phyloP scores from a whole-genome alignment of 495 filamentous ascomycete genomes.

The Staphylotrichum tortipilum region DNA sequence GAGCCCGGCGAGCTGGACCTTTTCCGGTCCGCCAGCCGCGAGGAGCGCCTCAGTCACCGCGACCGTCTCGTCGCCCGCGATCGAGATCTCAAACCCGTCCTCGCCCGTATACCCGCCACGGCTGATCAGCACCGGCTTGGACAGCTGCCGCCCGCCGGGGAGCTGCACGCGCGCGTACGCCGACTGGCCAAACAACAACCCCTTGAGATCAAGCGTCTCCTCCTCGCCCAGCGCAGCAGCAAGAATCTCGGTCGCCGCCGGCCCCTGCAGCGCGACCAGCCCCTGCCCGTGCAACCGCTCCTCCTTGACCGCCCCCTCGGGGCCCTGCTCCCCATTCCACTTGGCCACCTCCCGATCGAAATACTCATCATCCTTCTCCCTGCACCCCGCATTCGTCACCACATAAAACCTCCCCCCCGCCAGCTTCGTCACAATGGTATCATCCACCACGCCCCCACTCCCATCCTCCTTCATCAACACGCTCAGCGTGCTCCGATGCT shows the following conservation, averaged over 20 bases:
- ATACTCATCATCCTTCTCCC: constrained; percentile 76
- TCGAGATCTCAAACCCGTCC: constrained; percentile 94
- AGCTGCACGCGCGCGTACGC: constrained; percentile 43
- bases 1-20: constrained; percentile 71
- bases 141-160: constrained; percentile 28
- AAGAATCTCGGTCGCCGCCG: constrained; percentile 59
- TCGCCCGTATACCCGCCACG: constrained; percentile 94
- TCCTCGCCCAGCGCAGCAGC: constrained; percentile 36
- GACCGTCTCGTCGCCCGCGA: constrained; percentile 51
- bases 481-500: constrained; percentile 64
- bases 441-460: constrained; percentile 88
- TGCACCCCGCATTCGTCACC: constrained; percentile 91
- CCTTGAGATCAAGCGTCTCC: constrained; percentile 48
- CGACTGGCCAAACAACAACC: constrained; percentile 71
- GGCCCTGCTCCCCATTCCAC: constrained; percentile 51
- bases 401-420: constrained; percentile 69
- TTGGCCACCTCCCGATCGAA: constrained; percentile 52
- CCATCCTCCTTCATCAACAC: constrained; percentile 60
- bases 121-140: constrained; percentile 59
- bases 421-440: constrained; percentile 77
- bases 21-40: constrained; percentile 46
- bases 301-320: constrained; percentile 46
- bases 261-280: constrained; percentile 83
- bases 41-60: constrained; percentile 56
- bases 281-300: constrained; percentile 55